Evolutionary conservation across 164 flowering plant species (phyloP).

Genomic region (Saururus chinensis): DNA sequence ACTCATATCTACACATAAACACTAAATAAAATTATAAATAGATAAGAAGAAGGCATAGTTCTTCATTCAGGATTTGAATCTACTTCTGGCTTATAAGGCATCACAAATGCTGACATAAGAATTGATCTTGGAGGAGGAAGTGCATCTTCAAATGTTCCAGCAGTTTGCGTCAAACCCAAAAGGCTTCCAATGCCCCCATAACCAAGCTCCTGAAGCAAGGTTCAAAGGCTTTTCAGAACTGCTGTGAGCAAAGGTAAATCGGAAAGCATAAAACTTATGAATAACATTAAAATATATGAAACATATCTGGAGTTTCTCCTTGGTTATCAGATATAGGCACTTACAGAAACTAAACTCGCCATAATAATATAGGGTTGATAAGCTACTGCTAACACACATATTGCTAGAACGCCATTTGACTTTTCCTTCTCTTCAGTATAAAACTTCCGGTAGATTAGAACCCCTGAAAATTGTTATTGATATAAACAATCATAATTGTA

Average conservation of each 20-base stretch:
- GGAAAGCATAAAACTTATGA: background rate
- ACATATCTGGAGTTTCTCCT: too few species aligned
- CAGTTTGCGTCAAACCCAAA: slow-evolving; percentile 49
- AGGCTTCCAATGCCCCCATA: slow-evolving; percentile 52
- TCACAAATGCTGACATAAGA: slow-evolving; percentile 48
- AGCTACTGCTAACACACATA: slow-evolving; percentile 33
- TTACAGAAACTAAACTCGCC: slow-evolving; percentile 48
- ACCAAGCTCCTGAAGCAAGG: slow-evolving; percentile 33
- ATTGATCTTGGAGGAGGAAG: slow-evolving; percentile 69
- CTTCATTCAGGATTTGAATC: slow-evolving; percentile 11
- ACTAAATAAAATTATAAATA: too few species aligned
- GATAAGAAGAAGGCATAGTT: background rate
- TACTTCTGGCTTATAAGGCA: slow-evolving; percentile 52
- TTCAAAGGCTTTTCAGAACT: background rate
- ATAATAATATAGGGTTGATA: slow-evolving; percentile 47
- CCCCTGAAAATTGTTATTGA: slow-evolving; percentile 33
- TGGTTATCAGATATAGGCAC: slow-evolving; percentile 12
- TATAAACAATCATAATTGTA: too few species aligned
- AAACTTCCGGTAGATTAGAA: slow-evolving; percentile 54
- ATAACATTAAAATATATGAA: too few species aligned
- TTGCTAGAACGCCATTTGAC: slow-evolving; percentile 66
- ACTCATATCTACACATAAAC: background rate
- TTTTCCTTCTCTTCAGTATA: slow-evolving; percentile 68
- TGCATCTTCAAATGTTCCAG: slow-evolving; percentile 45
- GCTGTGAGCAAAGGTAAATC: background rate